Conservation (phyloP, 176 grass and related monocot genomes). For the Ananas comosus region DNA sequence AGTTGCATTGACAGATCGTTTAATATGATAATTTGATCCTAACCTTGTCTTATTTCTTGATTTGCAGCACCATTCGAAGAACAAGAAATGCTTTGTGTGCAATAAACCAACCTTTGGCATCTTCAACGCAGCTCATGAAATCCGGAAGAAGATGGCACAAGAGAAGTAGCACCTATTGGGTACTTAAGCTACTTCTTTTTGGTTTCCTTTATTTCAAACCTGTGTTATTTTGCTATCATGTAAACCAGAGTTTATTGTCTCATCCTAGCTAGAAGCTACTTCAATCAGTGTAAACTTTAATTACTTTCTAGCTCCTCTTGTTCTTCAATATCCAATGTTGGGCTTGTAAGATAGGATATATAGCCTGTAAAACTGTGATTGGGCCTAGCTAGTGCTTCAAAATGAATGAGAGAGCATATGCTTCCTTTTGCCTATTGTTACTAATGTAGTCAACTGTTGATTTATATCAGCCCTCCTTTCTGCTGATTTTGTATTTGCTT, state of each 20-base stretch:
- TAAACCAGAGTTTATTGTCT: not conserved
- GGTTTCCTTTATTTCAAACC: not conserved
- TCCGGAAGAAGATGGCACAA: slow-evolving; percentile 64
- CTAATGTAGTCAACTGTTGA: not conserved
- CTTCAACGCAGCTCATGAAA: slow-evolving; percentile 77
- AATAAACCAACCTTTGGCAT: slow-evolving; percentile 79
- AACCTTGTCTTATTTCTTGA: not conserved
- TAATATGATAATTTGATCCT: not conserved
- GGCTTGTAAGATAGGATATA: not conserved
- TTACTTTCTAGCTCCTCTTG: not conserved
- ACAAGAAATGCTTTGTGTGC: slow-evolving; percentile 87
- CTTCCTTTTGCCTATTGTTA: not conserved
- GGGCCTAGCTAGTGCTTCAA: not conserved
- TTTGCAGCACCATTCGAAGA: slow-evolving; percentile 82
- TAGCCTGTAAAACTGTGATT: not conserved
- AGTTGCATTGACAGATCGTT: not conserved
- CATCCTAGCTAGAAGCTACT: not conserved
- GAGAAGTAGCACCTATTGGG: slow-evolving; percentile 40
- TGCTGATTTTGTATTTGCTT: not conserved
- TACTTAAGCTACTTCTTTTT: not conserved
- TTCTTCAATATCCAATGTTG: not conserved
- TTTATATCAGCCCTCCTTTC: not conserved
- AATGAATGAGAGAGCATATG: not conserved
- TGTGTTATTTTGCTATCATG: not conserved
- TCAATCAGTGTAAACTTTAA: not conserved